Percentiles rank a stretch among this genome's conserved stretches.
Evolutionary conservation across 192 early-diverging fungal genomes (phyloP).

Genomic region (Coemansia sp.): DNA sequence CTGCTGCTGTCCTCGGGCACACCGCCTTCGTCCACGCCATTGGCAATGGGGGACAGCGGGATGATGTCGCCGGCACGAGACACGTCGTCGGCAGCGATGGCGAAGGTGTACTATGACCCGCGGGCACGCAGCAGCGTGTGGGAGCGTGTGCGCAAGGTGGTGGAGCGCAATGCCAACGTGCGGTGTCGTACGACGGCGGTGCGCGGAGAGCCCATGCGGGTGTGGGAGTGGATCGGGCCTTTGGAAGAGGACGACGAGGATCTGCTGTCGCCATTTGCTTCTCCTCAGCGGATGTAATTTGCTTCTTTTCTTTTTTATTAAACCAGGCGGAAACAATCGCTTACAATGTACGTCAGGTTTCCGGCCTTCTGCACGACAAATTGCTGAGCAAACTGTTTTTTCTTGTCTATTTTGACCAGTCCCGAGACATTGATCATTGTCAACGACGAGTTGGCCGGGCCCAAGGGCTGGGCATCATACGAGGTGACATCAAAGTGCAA

Average conservation of each 20-base stretch:
- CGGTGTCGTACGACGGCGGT: slow-evolving; percentile 58
- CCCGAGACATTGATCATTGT: slow-evolving; percentile 20
- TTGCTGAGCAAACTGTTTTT: slow-evolving; percentile 33
- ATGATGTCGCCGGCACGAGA: slow-evolving; percentile 5
- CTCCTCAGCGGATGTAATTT: slow-evolving; percentile 1
- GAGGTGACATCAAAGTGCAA: slow-evolving; percentile 19
- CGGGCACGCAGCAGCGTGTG: slow-evolving; percentile 53
- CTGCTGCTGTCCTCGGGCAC: slow-evolving; percentile 41
- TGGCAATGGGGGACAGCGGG: neutral
- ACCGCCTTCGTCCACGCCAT: slow-evolving; percentile 3
- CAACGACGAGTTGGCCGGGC: neutral
- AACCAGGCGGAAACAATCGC: slow-evolving; percentile 44
- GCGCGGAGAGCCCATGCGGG: slow-evolving; percentile 59
- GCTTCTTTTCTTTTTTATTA: slow-evolving; percentile 6
- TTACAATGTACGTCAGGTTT: slow-evolving; percentile 26
- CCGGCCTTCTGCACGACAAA: slow-evolving; percentile 25
- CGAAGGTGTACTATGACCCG: slow-evolving; percentile 35
- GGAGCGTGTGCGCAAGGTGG: slow-evolving; percentile 56
- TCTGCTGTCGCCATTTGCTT: neutral
- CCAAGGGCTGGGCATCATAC: slow-evolving; percentile 24
- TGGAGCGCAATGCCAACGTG: slow-evolving; percentile 61
- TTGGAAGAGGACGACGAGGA: slow-evolving; percentile 35
- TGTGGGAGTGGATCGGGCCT: slow-evolving; percentile 66
- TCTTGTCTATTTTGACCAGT: slow-evolving; percentile 8
- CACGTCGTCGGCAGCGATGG: neutral